Evolutionary conservation across 768 basidiomycete genomes (phyloP).

Genomic region (Polyporus arcularius): DNA sequence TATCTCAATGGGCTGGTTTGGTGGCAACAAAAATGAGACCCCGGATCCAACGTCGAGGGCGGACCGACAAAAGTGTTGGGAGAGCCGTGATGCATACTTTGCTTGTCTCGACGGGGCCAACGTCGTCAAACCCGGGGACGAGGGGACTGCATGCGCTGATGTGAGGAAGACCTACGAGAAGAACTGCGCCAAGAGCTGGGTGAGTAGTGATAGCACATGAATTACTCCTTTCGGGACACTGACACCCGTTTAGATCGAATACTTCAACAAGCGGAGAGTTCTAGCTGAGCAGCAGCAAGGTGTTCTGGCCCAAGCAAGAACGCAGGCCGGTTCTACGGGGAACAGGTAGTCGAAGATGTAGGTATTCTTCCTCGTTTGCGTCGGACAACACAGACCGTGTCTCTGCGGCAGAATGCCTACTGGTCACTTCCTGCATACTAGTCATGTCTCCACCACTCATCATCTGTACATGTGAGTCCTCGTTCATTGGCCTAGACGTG

Average conservation of each 20-base stretch:
- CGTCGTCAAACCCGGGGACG: slow-evolving; percentile 77
- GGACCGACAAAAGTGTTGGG: slow-evolving; percentile 86
- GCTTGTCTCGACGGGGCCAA: slow-evolving; percentile 71
- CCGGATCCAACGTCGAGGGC: slow-evolving; percentile 49
- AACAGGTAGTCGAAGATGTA: slow-evolving; percentile 2
- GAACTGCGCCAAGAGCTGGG: slow-evolving; percentile 90
- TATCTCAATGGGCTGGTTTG: slow-evolving; percentile 38
- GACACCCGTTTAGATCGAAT: slow-evolving; percentile 66
- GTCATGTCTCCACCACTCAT: no score
- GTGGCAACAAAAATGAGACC: slow-evolving; percentile 39
- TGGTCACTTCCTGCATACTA: no score
- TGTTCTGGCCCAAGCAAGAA: slow-evolving; percentile 51
- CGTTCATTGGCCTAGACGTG: no score
- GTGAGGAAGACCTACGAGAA: slow-evolving; percentile 64
- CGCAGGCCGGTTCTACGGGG: slow-evolving; percentile 37
- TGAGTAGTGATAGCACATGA: slow-evolving; percentile 37
- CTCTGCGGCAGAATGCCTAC: neutral
- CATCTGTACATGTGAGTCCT: no score
- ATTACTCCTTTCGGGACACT: neutral
- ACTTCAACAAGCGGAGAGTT: slow-evolving; percentile 90
- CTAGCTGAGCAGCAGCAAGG: slow-evolving; percentile 80
- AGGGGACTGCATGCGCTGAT: slow-evolving; percentile 54
- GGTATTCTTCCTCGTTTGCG: neutral
- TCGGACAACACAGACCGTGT: neutral
- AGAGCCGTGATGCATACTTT: slow-evolving; percentile 80